Evolutionary conservation across 139 green algal genomes (phyloP).

Genomic region (Nannochloris sp.): DNA sequence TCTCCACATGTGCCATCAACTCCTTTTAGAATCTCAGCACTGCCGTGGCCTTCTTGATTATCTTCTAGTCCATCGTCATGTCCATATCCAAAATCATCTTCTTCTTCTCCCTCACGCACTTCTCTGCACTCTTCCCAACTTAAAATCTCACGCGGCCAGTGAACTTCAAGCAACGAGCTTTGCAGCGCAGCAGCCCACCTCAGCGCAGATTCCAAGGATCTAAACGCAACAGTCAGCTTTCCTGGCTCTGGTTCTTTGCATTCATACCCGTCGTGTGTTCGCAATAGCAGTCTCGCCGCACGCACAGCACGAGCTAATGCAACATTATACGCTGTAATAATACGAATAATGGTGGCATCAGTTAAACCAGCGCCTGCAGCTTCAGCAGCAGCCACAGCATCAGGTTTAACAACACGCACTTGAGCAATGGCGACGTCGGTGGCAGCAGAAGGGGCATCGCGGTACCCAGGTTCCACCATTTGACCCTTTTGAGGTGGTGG

Average conservation of each 20-base stretch:
- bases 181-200: slow-evolving; percentile 52
- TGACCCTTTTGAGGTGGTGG: slow-evolving; percentile 34
- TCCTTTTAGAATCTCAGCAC: too few species aligned
- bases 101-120: slow-evolving; percentile 6
- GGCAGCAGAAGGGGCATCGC: slow-evolving; percentile 48
- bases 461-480: slow-evolving; percentile 65
- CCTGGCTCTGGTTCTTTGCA: slow-evolving; percentile 79
- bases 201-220: slow-evolving; percentile 40
- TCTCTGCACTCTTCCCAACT: slow-evolving; percentile 45
- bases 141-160: slow-evolving; percentile 57
- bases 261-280: slow-evolving; percentile 63
- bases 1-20: not conserved
- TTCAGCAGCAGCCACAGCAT: slow-evolving; percentile 41
- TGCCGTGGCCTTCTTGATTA: too few species aligned
- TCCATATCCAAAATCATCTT: too few species aligned
- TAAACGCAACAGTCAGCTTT: slow-evolving; percentile 68
- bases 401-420: slow-evolving; percentile 46
- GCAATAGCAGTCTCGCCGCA: slow-evolving; percentile 51
- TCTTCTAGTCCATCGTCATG: too few species aligned
- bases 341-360: slow-evolving; percentile 40
- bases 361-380: slow-evolving; percentile 5
- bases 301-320: slow-evolving; percentile 33
- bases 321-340: slow-evolving; percentile 55
- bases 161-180: slow-evolving; percentile 49
- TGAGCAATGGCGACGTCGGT: slow-evolving; percentile 53